Conservation (phyloP, 805 yeast genomes). For the Nakazawaea anatomiae region DNA sequence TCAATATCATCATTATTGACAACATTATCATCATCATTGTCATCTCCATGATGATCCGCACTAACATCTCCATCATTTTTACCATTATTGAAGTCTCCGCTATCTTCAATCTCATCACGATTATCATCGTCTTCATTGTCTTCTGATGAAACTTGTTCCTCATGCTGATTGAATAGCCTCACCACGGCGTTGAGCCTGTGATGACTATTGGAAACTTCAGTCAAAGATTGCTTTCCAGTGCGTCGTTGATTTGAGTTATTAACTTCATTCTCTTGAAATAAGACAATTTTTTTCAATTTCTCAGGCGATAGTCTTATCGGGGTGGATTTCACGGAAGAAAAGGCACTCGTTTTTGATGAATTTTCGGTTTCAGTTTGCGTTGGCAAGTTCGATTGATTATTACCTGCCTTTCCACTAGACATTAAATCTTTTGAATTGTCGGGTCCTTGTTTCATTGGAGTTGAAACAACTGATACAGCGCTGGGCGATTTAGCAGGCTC, state of each 20-base stretch:
- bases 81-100: neutral
- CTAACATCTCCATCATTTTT: no score
- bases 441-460: neutral
- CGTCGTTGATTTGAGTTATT: no score
- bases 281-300: neutral
- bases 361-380: neutral
- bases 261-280: no score
- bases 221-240: no score
- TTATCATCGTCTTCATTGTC: neutral
- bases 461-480: neutral
- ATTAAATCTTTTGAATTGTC: no score
- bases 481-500: neutral
- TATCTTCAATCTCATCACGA: neutral
- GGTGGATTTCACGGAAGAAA: no score
- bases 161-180: neutral
- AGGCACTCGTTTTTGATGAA: neutral
- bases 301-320: neutral
- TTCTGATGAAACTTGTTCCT: neutral
- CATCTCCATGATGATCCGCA: no score
- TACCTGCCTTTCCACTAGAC: no score
- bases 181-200: neutral
- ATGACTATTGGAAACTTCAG: neutral
- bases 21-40: no score
- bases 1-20: no score
- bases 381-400: neutral